Evolutionary conservation across 345 rosid species (phyloP).

Genomic region (Eucalyptus leucophloia): DNA sequence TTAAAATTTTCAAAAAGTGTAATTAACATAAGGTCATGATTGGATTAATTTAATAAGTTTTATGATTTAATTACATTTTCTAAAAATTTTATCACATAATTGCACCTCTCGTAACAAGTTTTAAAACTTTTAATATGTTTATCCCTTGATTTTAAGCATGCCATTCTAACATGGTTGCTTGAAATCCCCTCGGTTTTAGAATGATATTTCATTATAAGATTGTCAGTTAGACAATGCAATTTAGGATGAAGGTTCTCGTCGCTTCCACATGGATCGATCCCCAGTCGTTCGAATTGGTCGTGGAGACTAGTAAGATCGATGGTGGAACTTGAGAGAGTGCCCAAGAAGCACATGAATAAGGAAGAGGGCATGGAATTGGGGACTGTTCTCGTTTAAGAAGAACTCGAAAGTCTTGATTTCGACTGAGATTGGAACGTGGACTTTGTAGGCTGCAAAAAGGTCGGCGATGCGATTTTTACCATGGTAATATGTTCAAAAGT

Average conservation of each 20-base stretch:
- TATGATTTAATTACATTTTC: rapidly evolving
- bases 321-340: not conserved
- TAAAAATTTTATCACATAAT: too few species aligned
- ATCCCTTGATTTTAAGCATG: not conserved
- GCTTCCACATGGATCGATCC: not conserved
- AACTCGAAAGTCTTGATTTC: not conserved
- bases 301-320: not conserved
- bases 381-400: not conserved
- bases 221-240: not conserved
- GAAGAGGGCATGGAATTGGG: not conserved
- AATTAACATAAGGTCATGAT: rapidly evolving
- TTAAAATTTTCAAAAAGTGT: too few species aligned
- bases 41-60: rapidly evolving
- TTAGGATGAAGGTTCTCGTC: not conserved
- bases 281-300: not conserved
- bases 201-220: not conserved
- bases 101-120: rapidly evolving
- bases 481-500: not conserved
- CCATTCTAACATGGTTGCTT: not conserved
- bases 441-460: not conserved
- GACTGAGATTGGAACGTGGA: not conserved
- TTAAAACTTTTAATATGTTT: too few species aligned
- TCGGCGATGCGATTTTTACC: not conserved
- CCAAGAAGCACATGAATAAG: not conserved
- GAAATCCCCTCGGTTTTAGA: not conserved